Evolutionary conservation across 306 rosid species (phyloP), one percentile per base, ranked within the genome.

Genomic region (Trifolium dubium): DNA sequence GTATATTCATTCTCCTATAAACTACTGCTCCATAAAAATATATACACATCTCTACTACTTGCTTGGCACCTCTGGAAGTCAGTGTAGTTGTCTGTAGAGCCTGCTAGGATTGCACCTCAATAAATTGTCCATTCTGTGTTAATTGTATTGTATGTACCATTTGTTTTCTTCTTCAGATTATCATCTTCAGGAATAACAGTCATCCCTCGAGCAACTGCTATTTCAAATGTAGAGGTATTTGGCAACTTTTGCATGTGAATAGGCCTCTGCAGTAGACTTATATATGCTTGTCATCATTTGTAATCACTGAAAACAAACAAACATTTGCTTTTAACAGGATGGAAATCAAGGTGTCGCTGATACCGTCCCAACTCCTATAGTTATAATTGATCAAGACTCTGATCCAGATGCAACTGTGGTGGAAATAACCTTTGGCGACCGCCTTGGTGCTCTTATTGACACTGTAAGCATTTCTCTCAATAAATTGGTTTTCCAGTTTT

Each of bases 391-490:
- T 81, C 99, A 92, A 86, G 98, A 92, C 72, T 86, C 98, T 59
- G 97, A 92, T 86, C 90, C 90, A 8, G 78, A 90, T 75, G 92
- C 97, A 74, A 95, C 99, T 67, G 85, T 95, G 13, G 99, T 95
- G 17, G 99, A 94, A 87, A 83, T 94, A 63, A 92, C 99, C 76
- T 94, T 92, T 47, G 99, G 99, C 3, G 98, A 94, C 78, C 92
- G 97, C 55, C 99, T 95, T n/a, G 99, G 99, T 19, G 90, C 96
- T 65, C 99, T 95, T 78, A 88, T 95, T 10, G 99, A 95, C 82
- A 95, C 98, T 3, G 99, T 93, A 85, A 47, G 68, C 30, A 9
- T 31, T 17, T 34, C 30, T 8, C 41, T 32, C 46, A 13, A 49
- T 49, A 49, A 49, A n/a, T 49, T 6, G 19, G 10, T 14, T 18